Base-by-base conservation (phyloP, 2,329 filamentous ascomycete species). In the Arthroderma sp. region DNA sequence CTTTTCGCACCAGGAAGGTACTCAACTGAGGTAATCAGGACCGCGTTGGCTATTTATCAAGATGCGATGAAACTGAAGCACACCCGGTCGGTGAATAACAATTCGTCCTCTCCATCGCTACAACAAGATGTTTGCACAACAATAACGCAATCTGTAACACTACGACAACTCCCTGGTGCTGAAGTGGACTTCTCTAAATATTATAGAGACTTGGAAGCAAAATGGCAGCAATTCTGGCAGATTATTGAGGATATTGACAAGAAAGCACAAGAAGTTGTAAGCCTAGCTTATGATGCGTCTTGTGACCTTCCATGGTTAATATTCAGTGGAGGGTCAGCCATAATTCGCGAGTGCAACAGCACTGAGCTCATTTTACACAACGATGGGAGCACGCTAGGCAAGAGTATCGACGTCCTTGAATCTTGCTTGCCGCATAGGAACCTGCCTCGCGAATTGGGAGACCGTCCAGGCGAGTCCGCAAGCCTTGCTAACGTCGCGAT, bases 211-310 rank as follows among this genome's bases (percentile, higher is more conserved):
- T 84, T 86, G 56, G 86, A 93, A 66, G 79, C 81, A 9, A 90
- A 95, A 69, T 98, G 93, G 93, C 83, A 87, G 61, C 82, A 87
- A 54, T 95, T 95, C 71, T 95, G 90, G 74, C 84, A 90, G 33
- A 79, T 97, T 17, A 79, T 95, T 17, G 79, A 87, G 11, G 91
- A 95, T 68, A 75, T 98, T 41, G 90, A 97, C 68, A 90, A 87
- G 65, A 85, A 88, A 65, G 81, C 91, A 66, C 86, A 87, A 17
- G 91, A 96, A 66, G 85, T 88, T 0, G 73, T 97, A 47, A 84
- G 87, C 1, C 76, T 97, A 47, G 81, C 84, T 0, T 83, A 88
- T 57, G 93, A 97, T 65, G 70, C 79, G 0, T 78, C 81, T 52
- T 78, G 80, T 8, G 84, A 85, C 54, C 80, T 91, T 74, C 81